These are phyloP conservation scores for Marasmius sp. DNA, from an alignment of 1,284 basidiomycete genomes.

Conservation along the genomic window DNA sequence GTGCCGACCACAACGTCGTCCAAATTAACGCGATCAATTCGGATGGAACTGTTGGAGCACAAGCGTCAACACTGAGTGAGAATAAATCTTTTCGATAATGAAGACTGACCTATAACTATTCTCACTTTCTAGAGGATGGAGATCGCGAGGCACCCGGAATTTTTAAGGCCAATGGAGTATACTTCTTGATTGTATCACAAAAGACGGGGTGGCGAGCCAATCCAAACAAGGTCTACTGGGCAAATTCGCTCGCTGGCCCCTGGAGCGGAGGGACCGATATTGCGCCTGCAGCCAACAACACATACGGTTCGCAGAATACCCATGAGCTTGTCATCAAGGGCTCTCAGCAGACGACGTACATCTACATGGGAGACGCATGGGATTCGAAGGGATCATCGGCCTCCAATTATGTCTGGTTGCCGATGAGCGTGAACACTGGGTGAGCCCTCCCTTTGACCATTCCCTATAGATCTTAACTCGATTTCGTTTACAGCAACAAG, in stretches of 20 bases:
- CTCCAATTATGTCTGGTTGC: slow-evolving; percentile 15
- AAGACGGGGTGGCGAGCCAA: slow-evolving; percentile 16
- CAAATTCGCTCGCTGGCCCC: slow-evolving; percentile 14
- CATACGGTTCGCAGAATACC: slow-evolving; percentile 30
- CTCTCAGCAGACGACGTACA: slow-evolving; percentile 21
- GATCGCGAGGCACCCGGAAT: slow-evolving; percentile 13
- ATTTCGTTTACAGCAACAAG: neutral
- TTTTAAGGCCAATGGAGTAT: slow-evolving; percentile 14
- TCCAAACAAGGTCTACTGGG: slow-evolving; percentile 17
- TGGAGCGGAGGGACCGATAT: slow-evolving; percentile 15
- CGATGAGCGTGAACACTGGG: slow-evolving; percentile 5
- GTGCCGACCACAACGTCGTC: slow-evolving; percentile 17
- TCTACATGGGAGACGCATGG: slow-evolving; percentile 31
- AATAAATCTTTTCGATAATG: neutral
- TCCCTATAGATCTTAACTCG: neutral
- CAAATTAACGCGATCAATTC: slow-evolving; percentile 16
- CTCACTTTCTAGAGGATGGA: slow-evolving; percentile 2
- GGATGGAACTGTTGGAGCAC: slow-evolving; percentile 5
- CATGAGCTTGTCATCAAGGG: slow-evolving; percentile 25
- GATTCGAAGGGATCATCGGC: slow-evolving; percentile 16
- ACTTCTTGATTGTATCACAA: slow-evolving; percentile 16
- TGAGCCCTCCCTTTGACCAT: neutral
- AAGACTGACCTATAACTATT: neutral
- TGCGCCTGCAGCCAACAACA: slow-evolving; percentile 19
- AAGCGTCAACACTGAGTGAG: slow-evolving; percentile 14